Base-by-base conservation (phyloP, 768 basidiomycete species). In the Kwoniella shandongensis region DNA sequence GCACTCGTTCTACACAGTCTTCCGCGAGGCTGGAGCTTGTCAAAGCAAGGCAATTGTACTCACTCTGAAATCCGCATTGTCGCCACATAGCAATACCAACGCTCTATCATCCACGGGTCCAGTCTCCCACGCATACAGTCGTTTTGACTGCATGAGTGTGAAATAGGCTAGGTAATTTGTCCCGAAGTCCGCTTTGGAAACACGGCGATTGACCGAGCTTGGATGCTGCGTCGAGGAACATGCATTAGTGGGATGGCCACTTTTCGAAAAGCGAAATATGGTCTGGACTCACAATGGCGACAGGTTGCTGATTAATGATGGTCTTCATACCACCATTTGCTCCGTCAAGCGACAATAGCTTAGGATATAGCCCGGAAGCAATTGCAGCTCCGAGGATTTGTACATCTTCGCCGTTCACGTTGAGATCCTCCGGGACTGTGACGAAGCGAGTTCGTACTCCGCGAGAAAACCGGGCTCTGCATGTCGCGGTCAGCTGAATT, bases 121-220 rank as follows among this genome's bases (percentile, higher is more conserved):
- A 0, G 88, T 91, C 76, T 98, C 94, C 91, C 91, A 96, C 17
- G 79, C 77, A 54, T 79, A 74, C 18, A 76, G 52, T 60, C 85
- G 91, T 78, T 91, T 96, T 6, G 92, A 93, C 71, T 91, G 91
- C 90, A 91, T 93, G 35, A 94, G 80, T 1, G 91, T 93, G 74
- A 92, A 96, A 75, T 91, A 94, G 15, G 82, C 80, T 48, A 94
- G 72, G 75, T 90, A 81, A 59, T 87, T 86, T 13, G 82, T 83
- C 0, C 85, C 86, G 63, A 92, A 86, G 51, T 93, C 89, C 10
- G 76, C 69, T 7, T 83, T 79, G 69, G 80, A 86, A 76, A 82
- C 62, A 17, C 84, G 80, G 76, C 91, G 91, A 75, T 99, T 98
- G 60, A 94, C 83, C 0, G 91, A 94, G 10, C 89, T 88, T 0